Percentiles rank a stretch among this genome's conserved stretches.
phyloP scores from a whole-genome alignment of 257 asterid genomes.

The Ballota nigra region DNA sequence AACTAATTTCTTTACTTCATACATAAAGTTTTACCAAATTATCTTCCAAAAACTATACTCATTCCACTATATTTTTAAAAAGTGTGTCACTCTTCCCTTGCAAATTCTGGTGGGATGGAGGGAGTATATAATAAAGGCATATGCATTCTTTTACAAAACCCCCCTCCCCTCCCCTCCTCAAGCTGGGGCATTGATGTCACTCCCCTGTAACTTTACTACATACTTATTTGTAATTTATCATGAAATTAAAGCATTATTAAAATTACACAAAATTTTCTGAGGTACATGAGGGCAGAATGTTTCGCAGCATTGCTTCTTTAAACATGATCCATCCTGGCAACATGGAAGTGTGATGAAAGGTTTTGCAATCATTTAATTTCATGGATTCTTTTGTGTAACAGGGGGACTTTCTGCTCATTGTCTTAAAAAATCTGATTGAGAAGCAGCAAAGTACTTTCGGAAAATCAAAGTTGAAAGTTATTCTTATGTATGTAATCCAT shows the following conservation, averaged over 20 bases:
- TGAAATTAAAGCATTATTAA: no score
- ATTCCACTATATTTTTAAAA: no score
- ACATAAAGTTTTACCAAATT: no score
- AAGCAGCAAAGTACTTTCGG: slow-evolving; percentile 64
- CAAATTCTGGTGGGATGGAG: no score
- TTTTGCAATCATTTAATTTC: slow-evolving; percentile 25
- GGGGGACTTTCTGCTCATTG: slow-evolving; percentile 98
- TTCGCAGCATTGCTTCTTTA: slow-evolving; percentile 1
- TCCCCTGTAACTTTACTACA: background rate
- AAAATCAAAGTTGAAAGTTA: slow-evolving; percentile 69
- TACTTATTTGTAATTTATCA: background rate
- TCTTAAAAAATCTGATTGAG: slow-evolving; percentile 84
- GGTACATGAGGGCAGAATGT: slow-evolving; percentile 5
- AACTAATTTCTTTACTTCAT: no score
- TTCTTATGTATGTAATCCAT: slow-evolving; percentile 71
- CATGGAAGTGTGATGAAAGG: slow-evolving; percentile 16
- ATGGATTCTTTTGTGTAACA: slow-evolving; percentile 44
- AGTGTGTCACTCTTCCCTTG: no score
- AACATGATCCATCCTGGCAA: slow-evolving; percentile 17
- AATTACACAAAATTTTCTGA: background rate
- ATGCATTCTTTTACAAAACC: background rate
- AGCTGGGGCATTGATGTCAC: background rate
- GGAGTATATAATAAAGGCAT: background rate
- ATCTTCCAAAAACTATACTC: no score
- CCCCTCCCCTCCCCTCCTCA: background rate